Evolutionary conservation across 345 rosid genomes (phyloP).

Genomic region (Rhodomyrtus tomentosa): DNA sequence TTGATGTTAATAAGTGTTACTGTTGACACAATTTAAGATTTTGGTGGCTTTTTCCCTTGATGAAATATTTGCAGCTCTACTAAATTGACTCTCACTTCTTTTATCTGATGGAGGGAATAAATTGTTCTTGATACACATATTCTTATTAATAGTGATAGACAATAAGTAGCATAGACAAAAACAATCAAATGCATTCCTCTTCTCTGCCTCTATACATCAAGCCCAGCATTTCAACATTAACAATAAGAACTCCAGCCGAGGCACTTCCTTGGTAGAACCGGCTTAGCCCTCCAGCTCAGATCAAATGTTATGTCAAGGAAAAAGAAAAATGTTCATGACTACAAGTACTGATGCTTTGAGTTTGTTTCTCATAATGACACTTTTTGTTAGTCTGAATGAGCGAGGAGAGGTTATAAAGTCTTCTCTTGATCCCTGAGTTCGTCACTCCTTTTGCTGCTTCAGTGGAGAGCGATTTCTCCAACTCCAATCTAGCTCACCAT

Average conservation of each 20-base stretch:
- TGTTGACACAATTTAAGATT: too few species aligned
- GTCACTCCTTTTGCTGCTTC: neutral
- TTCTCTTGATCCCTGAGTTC: neutral
- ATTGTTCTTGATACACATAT: neutral
- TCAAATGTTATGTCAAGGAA: neutral
- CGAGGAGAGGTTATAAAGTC: neutral
- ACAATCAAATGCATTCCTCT: neutral
- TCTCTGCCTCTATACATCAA: neutral
- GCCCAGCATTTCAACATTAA: neutral
- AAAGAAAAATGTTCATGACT: neutral
- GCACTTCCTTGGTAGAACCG: neutral
- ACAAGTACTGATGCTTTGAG: neutral
- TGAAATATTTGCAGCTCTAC: neutral
- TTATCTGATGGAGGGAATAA: neutral
- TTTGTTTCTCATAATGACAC: neutral
- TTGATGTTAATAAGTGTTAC: too few species aligned
- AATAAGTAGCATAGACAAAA: neutral
- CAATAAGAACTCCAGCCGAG: neutral
- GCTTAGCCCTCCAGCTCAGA: neutral
- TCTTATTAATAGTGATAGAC: neutral
- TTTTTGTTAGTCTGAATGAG: neutral
- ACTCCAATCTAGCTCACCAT: neutral
- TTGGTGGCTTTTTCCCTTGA: neutral
- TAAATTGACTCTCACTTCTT: neutral
- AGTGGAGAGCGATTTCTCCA: neutral